Base-by-base conservation (phyloP, 306 rosid genomes). In the Rosa chinensis region DNA sequence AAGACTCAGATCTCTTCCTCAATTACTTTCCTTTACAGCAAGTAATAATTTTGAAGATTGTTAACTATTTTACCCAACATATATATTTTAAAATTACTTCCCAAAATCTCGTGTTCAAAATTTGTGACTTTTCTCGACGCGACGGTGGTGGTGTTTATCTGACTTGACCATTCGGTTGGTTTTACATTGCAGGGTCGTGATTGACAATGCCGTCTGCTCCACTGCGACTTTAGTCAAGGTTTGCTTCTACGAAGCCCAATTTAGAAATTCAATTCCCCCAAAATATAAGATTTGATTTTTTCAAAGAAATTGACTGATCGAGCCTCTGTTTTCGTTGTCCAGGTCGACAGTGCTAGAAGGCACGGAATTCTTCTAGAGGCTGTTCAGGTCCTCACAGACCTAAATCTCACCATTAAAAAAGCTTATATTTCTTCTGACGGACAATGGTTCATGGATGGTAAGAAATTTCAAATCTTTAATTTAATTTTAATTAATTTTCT, bases 361-460 rank as follows among this genome's bases (percentile, higher is more conserved):
- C 91, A 88, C 82, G 97, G 96, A 49, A 93, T 90, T 90, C 87
- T 95, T 61, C 76, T 95, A 17, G 97, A 92, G 77, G 99, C 99
- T 28, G 97, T 95, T 10, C 96, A 95, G 80, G 86, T 95, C 75
- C 91, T 95, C 39, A 89, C 92, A 42, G 99, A 95, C 84, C 79
- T 91, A 14, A 91, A 95, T 67, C 96, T 95, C 76, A 80, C 85
- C 9, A 95, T 95, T 32, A 88, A 90, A 84, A 95, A 95, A 75
- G 99, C 98, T 2, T 91, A 95, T 78, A 90, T 95, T 82, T 95
- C 97, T 59, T 93, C 98, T 0, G 99, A 95, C 84, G 99, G 97
- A 49, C 87, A 72, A 47, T 95, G 99, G 99, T 93, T 91, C 93
- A 95, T 95, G 99, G 97, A 91, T 87, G 99, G 99, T 95, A 81